Evolutionary conservation across 2,329 filamentous ascomycete species (phyloP), one percentile per base, ranked within the genome.

Genomic region (Botrytis deweyae): DNA sequence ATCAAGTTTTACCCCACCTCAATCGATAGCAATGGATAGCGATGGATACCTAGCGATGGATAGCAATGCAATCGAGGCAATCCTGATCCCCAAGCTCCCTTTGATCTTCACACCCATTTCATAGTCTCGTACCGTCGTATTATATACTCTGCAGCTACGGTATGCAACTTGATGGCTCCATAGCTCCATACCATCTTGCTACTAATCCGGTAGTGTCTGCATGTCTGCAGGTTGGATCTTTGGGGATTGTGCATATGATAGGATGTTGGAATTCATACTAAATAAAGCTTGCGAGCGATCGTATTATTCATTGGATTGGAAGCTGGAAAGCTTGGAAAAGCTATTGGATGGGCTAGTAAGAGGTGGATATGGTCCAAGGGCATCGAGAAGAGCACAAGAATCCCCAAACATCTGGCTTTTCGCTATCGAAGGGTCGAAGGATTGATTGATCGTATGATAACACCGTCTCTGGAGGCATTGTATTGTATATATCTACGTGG

Each of bases 1-100:
- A 67, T 52, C 44, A 42, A 20, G 29, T n/a, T n/a, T 38, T 52
- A 36, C 62, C 62, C 62, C 62, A 64, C 62, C 62, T 44, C 38
- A 6, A 14, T 40, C 38, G 49, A 55, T 52, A 52, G 25, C 25
- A 52, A n/a, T 52, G 9, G 10, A 25, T 5, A 9, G 33, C 33
- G 33, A 42, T 42, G 40, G 40, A 42, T 42, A 42, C 40, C 40
- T 12, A 40, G 38, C 38, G 7, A 42, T 42, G 14, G 42, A 18
- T 44, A 64, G n/a, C 62, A 64, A 29, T 29, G n/a, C 62, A 64
- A 64, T 29, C 62, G 44, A 29, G 2, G n/a, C 62, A 64, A 64
- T 29, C 38, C 38, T 40, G 38, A 25, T n/a, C 22, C 36, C 36
- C 61, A 63, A 40, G 61, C 61, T 63, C 25, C 61, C 42, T 29